These are phyloP conservation scores for Mesembryanthemum crystallinum DNA, from an alignment of 148 eudicot species.

Conservation along the genomic window DNA sequence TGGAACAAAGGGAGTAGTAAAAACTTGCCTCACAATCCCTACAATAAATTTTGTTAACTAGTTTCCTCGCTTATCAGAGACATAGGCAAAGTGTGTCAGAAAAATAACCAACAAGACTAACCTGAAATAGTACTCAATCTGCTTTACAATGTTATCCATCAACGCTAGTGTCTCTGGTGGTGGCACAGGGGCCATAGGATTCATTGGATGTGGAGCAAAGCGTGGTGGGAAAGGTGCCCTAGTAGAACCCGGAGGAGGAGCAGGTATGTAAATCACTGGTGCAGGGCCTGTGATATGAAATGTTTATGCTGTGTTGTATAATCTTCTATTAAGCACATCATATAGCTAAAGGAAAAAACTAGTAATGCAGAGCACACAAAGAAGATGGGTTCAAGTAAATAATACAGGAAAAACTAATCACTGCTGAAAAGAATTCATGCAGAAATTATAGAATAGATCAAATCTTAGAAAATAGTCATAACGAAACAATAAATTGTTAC, in stretches of 20 bases:
- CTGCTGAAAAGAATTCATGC: not conserved
- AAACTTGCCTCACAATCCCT: not conserved
- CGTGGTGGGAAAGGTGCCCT: constrained; percentile 55
- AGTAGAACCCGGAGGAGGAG: constrained; percentile 59
- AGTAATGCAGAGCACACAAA: not conserved
- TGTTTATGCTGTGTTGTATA: constrained; percentile 3
- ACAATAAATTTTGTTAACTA: not conserved
- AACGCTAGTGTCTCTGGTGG: constrained; percentile 54
- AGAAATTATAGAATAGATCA: not conserved
- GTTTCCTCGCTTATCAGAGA: not conserved
- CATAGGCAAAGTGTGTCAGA: not conserved
- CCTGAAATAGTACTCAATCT: constrained; percentile 97
- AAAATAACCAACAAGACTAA: constrained; percentile 27
- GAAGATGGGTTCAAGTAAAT: not conserved
- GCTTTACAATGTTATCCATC: constrained; percentile 60
- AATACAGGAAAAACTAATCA: not conserved
- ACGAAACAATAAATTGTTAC: constrained; percentile 36
- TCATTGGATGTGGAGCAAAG: constrained; percentile 50
- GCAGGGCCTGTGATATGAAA: constrained; percentile 56
- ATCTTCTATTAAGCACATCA: constrained; percentile 5
- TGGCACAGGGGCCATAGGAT: constrained; percentile 34
- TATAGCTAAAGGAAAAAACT: not conserved
- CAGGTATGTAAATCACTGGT: constrained; percentile 53
- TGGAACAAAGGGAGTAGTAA: no score
- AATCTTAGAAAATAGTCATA: not conserved